A percentile compares a stretch with the other conserved stretches of the same genome.
phyloP scores from a whole-genome alignment of 305 asterid genomes.

The Solanum hybrid region DNA sequence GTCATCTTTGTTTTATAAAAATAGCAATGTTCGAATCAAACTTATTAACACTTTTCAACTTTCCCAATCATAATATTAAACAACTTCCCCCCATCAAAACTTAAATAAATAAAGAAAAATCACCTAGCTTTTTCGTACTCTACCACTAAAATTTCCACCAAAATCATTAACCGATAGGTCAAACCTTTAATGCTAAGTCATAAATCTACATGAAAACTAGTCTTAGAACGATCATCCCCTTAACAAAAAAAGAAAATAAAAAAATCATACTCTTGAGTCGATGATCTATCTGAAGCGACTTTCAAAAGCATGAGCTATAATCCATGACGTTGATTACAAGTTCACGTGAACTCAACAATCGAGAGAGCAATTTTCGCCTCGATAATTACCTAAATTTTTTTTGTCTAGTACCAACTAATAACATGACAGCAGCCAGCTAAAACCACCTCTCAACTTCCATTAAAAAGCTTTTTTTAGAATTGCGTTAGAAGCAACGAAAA shows the following conservation, averaged over 20 bases:
- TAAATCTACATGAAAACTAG: not conserved
- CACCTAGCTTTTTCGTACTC: not conserved
- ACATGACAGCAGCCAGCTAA: not conserved
- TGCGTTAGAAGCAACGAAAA: not conserved
- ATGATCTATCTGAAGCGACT: not conserved
- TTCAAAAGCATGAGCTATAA: not conserved
- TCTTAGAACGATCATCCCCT: not conserved
- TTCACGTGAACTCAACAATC: not conserved
- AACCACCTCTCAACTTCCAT: not conserved
- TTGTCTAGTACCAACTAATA: not conserved
- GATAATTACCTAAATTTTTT: not conserved
- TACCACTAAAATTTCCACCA: not conserved
- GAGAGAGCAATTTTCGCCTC: not conserved
- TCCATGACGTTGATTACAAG: not conserved
- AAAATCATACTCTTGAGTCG: not conserved
- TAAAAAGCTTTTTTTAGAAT: not conserved
- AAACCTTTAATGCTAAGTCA: not conserved
- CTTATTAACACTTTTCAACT: not conserved
- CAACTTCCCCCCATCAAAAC: not conserved
- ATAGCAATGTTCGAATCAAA: not conserved
- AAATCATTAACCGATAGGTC: not conserved
- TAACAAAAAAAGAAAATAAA: accelerated
- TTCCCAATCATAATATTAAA: not conserved
- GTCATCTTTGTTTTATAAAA: not conserved
- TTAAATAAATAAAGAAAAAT: no score